Evolutionary conservation across 495 filamentous ascomycete genomes (phyloP), one percentile per base, ranked within the genome.

Genomic region (Cryomyces minteri): DNA sequence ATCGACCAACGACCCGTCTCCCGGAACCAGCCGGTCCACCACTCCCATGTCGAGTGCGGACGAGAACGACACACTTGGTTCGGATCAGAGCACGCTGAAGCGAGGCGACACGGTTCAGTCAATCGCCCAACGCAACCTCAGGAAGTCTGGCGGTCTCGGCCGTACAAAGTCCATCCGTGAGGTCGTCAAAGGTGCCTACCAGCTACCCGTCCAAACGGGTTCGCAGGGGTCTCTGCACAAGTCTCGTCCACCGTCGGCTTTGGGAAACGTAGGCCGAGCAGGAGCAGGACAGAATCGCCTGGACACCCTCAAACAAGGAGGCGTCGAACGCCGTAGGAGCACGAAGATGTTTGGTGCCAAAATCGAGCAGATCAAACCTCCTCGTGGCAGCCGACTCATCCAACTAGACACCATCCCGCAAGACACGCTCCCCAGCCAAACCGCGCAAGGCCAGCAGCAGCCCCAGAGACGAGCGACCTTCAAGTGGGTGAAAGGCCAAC

Each of bases 331-430:
- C 3, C 76, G 92, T 6, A 96, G 95, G 71, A 94, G 87, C 51
- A 99, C 92, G 7, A 99, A 99, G 66, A 92, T 99, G 85, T 99
- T 99, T 60, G 87, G 88, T 53, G 86, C 84, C 29, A 85, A 84
- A 51, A 92, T 99, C 52, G 88, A 95, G 62, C 88, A 96, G 64
- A 84, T 96, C 58, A 88, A 82, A 50, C 87, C 90, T 10, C 76
- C 79, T 42, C 67, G 78, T 41, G 85, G 86, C 2, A 87, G 66
- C 45, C 67, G 75, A 10, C 53, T 82, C 41, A 71, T 72, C 49
- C 68, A 72, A 43, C 63, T 81, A 18, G 77, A 81, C 49, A 72
- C 68, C 31, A 84, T 88, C 25, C 82, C 84, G 5, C 82, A 88
- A 57, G 75, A 79, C 49, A 69, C 66, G 28, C 55, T 78, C 68